phyloP scores from a whole-genome alignment of 1,139 yeast genomes.

The Magnusiomyces paraingens region DNA sequence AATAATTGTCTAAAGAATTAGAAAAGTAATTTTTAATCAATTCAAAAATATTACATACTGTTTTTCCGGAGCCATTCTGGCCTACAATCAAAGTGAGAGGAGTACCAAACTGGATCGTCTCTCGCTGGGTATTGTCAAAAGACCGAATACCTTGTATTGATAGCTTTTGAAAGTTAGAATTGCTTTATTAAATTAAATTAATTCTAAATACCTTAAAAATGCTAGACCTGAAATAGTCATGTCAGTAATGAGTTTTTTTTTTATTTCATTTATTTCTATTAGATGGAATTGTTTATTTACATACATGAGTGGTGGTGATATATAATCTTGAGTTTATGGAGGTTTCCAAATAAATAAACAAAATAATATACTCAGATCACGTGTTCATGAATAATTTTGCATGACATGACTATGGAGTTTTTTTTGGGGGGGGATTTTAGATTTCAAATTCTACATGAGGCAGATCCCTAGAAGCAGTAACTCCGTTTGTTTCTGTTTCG shows the following conservation, averaged over 20 bases:
- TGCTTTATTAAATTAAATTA: not conserved
- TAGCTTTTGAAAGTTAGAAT: constrained; percentile 37
- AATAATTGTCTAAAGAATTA: constrained; percentile 53
- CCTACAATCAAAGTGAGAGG: constrained; percentile 95
- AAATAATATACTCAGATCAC: no score
- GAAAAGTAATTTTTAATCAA: not conserved
- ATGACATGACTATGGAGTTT: no score
- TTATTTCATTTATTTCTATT: not conserved
- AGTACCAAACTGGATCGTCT: constrained; percentile 80
- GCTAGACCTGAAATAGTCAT: constrained; percentile 25
- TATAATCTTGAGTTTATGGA: no score
- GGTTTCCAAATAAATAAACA: no score
- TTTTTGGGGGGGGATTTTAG: not conserved
- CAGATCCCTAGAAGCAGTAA: constrained; percentile 22
- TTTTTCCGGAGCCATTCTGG: constrained; percentile 96
- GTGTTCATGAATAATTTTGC: no score
- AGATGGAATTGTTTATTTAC: not conserved
- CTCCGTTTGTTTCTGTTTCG: constrained; percentile 30
- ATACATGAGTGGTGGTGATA: no score
- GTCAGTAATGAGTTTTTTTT: no score
- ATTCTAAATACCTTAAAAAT: constrained; percentile 25
- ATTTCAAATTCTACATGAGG: constrained; percentile 9
- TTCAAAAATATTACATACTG: constrained; percentile 35
- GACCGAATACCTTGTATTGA: constrained; percentile 89
- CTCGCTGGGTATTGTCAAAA: constrained; percentile 74